phyloP scores from a whole-genome alignment of 1,139 yeast species.

The Entelexis sorbosivorans region DNA sequence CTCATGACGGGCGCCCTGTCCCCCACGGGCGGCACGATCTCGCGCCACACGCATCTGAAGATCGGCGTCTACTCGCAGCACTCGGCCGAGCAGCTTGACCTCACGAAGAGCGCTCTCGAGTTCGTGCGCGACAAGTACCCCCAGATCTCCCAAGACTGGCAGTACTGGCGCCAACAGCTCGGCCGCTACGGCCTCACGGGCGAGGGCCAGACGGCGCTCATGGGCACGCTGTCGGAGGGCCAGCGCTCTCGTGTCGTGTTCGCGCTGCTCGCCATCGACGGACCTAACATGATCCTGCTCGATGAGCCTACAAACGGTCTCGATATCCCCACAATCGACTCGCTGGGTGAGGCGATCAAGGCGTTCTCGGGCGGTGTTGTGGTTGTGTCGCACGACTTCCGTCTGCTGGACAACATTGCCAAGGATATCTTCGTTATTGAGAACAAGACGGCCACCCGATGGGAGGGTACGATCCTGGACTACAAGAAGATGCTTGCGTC shows the following conservation, averaged over 20 bases:
- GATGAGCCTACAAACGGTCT: constrained; percentile 99
- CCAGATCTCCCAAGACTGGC: constrained; percentile 87
- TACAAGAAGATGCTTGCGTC: constrained; percentile 90
- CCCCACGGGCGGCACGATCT: constrained; percentile 89
- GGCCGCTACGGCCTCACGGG: constrained; percentile 98
- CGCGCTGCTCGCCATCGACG: constrained; percentile 87
- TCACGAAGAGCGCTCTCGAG: constrained; percentile 88
- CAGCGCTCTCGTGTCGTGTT: constrained; percentile 98
- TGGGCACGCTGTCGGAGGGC: constrained; percentile 98
- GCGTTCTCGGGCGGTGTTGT: constrained; percentile 96
- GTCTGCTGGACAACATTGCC: constrained; percentile 93
- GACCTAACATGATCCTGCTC: constrained; percentile 85
- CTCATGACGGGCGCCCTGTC: constrained; percentile 89
- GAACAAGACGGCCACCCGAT: constrained; percentile 85
- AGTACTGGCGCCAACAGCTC: constrained; percentile 97
- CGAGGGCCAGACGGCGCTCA: constrained; percentile 95
- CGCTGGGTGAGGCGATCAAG: constrained; percentile 91
- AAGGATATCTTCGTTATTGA: constrained; percentile 95
- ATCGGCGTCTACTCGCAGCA: constrained; percentile 98
- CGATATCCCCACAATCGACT: constrained; percentile 95
- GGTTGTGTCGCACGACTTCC: constrained; percentile 98
- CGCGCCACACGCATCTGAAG: constrained; percentile 94
- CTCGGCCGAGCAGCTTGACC: constrained; percentile 94
- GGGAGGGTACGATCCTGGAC: constrained; percentile 85
- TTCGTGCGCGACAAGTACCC: constrained; percentile 93